These are phyloP conservation scores for Leucocoprinus birnbaumii DNA, from an alignment of 768 basidiomycete genomes.

Conservation along the genomic window DNA sequence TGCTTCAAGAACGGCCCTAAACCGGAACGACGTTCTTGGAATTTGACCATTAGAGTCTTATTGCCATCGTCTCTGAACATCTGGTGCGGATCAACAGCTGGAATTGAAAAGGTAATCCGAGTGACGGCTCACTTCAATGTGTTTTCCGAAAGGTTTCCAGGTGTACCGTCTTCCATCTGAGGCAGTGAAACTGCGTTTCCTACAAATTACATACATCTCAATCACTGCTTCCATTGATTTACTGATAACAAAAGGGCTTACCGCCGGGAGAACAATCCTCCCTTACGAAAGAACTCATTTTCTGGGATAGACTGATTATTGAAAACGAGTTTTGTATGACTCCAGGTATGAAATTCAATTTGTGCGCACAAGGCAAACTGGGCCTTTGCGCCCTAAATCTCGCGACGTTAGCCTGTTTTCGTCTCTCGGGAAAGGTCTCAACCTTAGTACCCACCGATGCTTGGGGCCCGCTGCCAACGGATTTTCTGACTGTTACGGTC, in stretches of 20 bases:
- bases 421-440: too few relatives aligned
- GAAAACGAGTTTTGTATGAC: background rate
- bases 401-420: background rate
- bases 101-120: background rate
- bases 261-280: background rate
- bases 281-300: background rate
- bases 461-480: background rate
- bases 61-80: conserved; percentile 17
- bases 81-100: conserved; percentile 2
- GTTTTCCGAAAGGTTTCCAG: conserved; percentile 25
- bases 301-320: background rate
- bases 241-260: background rate
- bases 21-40: conserved; percentile 13
- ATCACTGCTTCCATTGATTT: too few relatives aligned
- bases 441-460: too few relatives aligned
- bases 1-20: conserved; percentile 10
- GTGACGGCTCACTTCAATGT: conserved; percentile 14
- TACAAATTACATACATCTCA: too few relatives aligned
- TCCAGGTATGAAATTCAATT: background rate
- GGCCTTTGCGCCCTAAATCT: too few relatives aligned
- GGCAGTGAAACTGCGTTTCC: conserved; percentile 13
- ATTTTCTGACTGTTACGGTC: conserved; percentile 13
- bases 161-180: conserved; percentile 24
- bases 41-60: conserved; percentile 17
- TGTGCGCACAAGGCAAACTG: background rate